These are phyloP conservation scores for Cyclotella atomus DNA, from an alignment of 108 stramenopile genomes.

Conservation along the genomic window DNA sequence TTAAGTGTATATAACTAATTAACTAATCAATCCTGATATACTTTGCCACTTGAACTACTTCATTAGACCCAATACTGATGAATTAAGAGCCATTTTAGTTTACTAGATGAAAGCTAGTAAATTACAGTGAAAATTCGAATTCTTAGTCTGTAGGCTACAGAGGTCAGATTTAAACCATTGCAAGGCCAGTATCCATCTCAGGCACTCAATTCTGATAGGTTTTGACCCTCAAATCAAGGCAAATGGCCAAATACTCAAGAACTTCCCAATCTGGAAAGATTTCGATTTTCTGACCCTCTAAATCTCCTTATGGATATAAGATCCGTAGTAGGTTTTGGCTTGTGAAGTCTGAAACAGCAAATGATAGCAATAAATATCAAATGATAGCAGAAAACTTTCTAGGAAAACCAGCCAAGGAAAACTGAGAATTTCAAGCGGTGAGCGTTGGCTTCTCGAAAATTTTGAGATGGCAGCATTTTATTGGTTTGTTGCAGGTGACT, in stretches of 20 bases:
- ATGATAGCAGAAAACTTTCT: too few relatives aligned
- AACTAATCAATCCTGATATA: neutral
- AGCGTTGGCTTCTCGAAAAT: too few relatives aligned
- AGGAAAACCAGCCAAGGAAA: too few relatives aligned
- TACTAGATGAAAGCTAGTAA: neutral
- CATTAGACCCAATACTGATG: neutral
- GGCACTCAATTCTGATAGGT: neutral
- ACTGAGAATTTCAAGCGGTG: too few relatives aligned
- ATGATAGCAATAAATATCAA: too few relatives aligned
- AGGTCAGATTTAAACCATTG: neutral
- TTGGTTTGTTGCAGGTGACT: too few relatives aligned
- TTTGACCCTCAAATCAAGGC: neutral
- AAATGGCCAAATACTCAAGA: neutral
- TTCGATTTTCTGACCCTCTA: neutral
- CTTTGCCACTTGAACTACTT: neutral
- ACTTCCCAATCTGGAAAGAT: neutral
- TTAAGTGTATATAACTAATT: neutral
- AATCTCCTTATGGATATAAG: neutral
- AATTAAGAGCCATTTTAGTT: neutral
- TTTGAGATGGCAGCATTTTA: too few relatives aligned
- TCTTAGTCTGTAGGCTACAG: neutral
- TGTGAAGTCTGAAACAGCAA: too few relatives aligned
- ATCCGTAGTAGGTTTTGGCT: too few relatives aligned
- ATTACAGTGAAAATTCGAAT: neutral
- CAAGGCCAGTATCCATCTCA: neutral